Percentiles rank a stretch among this genome's conserved stretches.
phyloP scores from a whole-genome alignment of 2,329 filamentous ascomycete genomes.

The Hypoxylon sp. region DNA sequence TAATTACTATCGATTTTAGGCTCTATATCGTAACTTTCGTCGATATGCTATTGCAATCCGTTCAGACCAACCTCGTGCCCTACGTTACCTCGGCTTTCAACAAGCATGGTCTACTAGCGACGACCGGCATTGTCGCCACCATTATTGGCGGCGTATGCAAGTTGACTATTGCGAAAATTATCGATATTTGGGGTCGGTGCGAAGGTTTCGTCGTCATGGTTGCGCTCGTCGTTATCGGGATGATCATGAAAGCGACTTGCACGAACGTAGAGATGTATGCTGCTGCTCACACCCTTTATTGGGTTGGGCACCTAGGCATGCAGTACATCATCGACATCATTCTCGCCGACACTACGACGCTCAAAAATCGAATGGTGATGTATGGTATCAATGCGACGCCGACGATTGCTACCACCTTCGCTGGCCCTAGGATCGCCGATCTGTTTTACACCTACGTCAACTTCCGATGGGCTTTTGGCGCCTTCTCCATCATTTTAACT shows the following conservation, averaged over 20 bases:
- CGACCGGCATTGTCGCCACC: conserved; percentile 72
- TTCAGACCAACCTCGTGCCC: conserved; percentile 67
- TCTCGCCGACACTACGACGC: conserved; percentile 60
- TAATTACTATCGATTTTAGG: conserved; percentile 46
- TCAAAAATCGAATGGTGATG: conserved; percentile 61
- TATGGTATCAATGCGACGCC: conserved; percentile 62
- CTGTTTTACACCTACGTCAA: conserved; percentile 58
- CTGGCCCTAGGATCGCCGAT: conserved; percentile 59
- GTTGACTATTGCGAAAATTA: conserved; percentile 62
- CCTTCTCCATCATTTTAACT: conserved; percentile 74
- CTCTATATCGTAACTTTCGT: conserved; percentile 59
- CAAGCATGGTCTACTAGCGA: conserved; percentile 75
- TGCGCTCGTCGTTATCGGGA: conserved; percentile 63
- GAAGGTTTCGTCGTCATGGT: conserved; percentile 62
- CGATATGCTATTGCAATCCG: conserved; percentile 56
- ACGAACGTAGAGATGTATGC: conserved; percentile 70
- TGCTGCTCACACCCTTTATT: conserved; percentile 75
- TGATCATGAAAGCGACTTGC: conserved; percentile 75
- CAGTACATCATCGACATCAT: conserved; percentile 60
- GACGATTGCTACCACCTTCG: conserved; percentile 62
- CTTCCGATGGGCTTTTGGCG: conserved; percentile 69
- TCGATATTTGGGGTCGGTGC: conserved; percentile 65
- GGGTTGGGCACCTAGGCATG: conserved; percentile 67
- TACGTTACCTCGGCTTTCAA: conserved; percentile 77
- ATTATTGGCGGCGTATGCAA: conserved; percentile 57